These are phyloP conservation scores for Phytopythium sindhum DNA, from an alignment of 352 stramenopile species.

Conservation along the genomic window DNA sequence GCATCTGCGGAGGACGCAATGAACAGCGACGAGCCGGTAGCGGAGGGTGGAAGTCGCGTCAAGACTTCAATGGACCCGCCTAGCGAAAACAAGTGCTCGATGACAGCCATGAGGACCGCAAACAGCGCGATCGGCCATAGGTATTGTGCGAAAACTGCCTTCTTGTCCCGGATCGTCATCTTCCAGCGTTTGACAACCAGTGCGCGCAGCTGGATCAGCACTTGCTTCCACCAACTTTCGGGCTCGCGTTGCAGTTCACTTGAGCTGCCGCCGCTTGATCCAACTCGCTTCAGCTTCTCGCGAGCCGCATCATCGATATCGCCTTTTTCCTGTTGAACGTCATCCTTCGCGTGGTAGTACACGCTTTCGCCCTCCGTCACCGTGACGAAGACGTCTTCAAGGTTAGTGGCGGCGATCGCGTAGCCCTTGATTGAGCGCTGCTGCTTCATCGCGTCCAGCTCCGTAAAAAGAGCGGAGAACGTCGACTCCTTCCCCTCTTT, in stretches of 20 bases:
- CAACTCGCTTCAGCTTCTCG: slow-evolving; percentile 12
- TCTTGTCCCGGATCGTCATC: slow-evolving; percentile 55
- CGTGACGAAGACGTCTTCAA: slow-evolving; percentile 99
- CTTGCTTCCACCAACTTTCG: slow-evolving; percentile 18
- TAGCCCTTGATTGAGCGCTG: slow-evolving; percentile 87
- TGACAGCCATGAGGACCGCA: slow-evolving; percentile 41
- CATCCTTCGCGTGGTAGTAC: slow-evolving; percentile 69
- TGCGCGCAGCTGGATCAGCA: slow-evolving; percentile 43
- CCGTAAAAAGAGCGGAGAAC: slow-evolving; percentile 92
- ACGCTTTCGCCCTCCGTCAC: slow-evolving; percentile 83
- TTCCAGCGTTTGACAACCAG: slow-evolving; percentile 56
- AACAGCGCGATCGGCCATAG: slow-evolving; percentile 68
- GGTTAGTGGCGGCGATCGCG: slow-evolving; percentile 96
- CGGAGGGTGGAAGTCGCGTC: slow-evolving; percentile 40
- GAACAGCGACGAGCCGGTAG: slow-evolving; percentile 37
- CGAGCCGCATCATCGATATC: neutral
- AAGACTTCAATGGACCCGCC: slow-evolving; percentile 40
- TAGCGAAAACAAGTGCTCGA: slow-evolving; percentile 31
- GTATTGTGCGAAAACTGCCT: slow-evolving; percentile 61
- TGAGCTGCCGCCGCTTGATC: too few species aligned
- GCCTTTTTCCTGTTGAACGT: slow-evolving; percentile 11
- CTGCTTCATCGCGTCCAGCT: slow-evolving; percentile 73
- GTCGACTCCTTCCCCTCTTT: slow-evolving; percentile 81
- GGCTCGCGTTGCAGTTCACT: neutral
- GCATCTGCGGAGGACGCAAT: slow-evolving; percentile 28